phyloP scores from a whole-genome alignment of 2,329 filamentous ascomycete species.

The Chrysoporthe deuterocubensis region DNA sequence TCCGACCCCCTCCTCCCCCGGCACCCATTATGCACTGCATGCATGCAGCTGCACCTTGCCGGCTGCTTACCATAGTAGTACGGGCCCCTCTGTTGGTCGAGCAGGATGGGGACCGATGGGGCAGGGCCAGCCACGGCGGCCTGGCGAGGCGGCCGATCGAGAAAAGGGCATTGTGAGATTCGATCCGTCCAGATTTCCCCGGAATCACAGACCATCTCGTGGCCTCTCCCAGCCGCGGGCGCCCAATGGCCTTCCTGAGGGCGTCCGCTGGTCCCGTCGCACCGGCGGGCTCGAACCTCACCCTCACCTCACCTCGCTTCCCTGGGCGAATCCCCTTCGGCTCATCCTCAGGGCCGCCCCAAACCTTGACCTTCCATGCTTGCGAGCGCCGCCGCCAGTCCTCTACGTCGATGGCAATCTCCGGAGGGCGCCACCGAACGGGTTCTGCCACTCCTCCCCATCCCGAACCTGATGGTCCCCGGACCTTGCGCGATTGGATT shows the following conservation, averaged over 20 bases:
- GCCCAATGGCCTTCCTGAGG: not conserved
- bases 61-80: not conserved
- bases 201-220: conserved; percentile 17
- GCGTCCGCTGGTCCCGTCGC: not conserved
- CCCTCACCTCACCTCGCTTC: not conserved
- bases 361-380: not conserved
- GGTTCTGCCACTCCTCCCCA: not conserved
- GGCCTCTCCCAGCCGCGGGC: conserved; percentile 1
- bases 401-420: conserved; percentile 21
- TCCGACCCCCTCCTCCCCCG: not conserved
- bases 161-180: not conserved
- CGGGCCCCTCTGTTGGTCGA: too few species aligned
- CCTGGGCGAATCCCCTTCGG: conserved; percentile 5
- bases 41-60: conserved; percentile 1
- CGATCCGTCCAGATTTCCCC: conserved; percentile 8
- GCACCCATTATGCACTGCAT: not conserved
- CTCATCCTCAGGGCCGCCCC: not conserved
- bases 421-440: conserved; percentile 25
- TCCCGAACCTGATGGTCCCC: not conserved
- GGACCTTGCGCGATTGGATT: not conserved
- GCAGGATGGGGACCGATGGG: not conserved
- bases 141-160: not conserved
- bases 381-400: not conserved
- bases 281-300: not conserved
- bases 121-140: not conserved